Base-by-base conservation (phyloP, 345 rosid genomes). In the Lumnitzera racemosa region DNA sequence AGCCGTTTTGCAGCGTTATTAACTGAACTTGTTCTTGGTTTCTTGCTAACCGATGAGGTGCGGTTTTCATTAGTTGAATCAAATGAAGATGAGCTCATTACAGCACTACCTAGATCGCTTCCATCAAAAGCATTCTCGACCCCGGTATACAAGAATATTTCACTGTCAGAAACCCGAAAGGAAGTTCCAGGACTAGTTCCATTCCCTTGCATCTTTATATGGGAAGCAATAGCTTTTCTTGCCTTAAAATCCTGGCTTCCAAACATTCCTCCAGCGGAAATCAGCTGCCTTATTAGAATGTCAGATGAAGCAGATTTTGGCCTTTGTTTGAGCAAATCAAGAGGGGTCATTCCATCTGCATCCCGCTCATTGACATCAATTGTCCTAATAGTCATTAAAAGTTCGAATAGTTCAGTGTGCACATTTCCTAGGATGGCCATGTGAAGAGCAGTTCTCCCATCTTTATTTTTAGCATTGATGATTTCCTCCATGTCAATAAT, bases 391-490 rank as follows among this genome's bases (percentile, higher is more conserved):
- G 87, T 80, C 96, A 92, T 92, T 62, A 92, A 80, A 62, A 92
- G 85, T 74, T 85, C 85, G 46, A 83, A 86, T 4, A 87, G 81
- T 51, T 89, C 88, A 2, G 80, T 64, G 36, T 91, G 94, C 66
- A 85, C 81, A 61, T 89, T 92, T 60, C 85, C 90, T 2, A 77
- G n/a, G 67, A 92, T 81, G 24, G 98, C 96, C 83, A 74, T 65
- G 78, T 92, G 98, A 62, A 89, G 98, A 50, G 94, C 87, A 52
- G 96, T 87, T 36, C 88, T 80, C 59, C 94, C 96, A n/a, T 83
- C 90, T 14, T 80, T 84, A 57, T 77, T 89, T 67, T 71, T 73
- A 43, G 72, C 78, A 62, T 89, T 89, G 59, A 92, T 77, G 41
- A 89, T 70, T 61, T 76, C 78, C 59, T 74, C 83, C 58, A 76